Percentiles rank a stretch among this genome's conserved stretches.
Evolutionary conservation across 129 eudicot species (phyloP).

Genomic region (Erigeron canadensis): DNA sequence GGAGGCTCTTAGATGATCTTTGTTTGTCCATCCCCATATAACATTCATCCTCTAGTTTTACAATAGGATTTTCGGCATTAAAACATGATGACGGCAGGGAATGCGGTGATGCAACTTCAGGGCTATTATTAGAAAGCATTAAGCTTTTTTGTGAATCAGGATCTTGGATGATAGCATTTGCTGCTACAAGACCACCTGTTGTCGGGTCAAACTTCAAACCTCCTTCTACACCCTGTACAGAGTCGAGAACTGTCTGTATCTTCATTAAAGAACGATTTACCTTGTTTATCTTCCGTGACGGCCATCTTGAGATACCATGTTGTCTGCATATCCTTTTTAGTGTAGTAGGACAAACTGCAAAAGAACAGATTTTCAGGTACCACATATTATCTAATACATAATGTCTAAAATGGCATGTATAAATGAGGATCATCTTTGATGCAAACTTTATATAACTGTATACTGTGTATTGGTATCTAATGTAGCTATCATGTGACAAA

Average conservation of each 20-base stretch:
- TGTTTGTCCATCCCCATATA: slow-evolving; percentile 32
- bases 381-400: background rate
- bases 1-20: slow-evolving; percentile 19
- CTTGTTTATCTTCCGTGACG: slow-evolving; percentile 91
- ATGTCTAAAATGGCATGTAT: background rate
- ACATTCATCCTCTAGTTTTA: slow-evolving; percentile 52
- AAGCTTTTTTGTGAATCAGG: slow-evolving; percentile 34
- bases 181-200: slow-evolving; percentile 64
- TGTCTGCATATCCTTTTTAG: slow-evolving; percentile 89
- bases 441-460: background rate
- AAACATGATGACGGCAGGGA: slow-evolving; percentile 30
- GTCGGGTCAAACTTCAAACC: slow-evolving; percentile 79
- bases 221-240: slow-evolving; percentile 92
- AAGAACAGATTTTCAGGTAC: slow-evolving; percentile 4
- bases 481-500: background rate
- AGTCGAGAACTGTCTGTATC: slow-evolving; percentile 81
- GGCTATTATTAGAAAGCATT: slow-evolving; percentile 30
- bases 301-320: slow-evolving; percentile 97
- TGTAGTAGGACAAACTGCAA: slow-evolving; percentile 94
- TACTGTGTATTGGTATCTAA: background rate
- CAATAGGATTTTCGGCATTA: slow-evolving; percentile 26
- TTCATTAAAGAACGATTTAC: slow-evolving; percentile 88
- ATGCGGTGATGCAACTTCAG: slow-evolving; percentile 36
- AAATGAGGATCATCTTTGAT: background rate
- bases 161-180: slow-evolving; percentile 52